Conservation (phyloP, 345 rosid genomes). For the Raphanus raphanistrum region DNA sequence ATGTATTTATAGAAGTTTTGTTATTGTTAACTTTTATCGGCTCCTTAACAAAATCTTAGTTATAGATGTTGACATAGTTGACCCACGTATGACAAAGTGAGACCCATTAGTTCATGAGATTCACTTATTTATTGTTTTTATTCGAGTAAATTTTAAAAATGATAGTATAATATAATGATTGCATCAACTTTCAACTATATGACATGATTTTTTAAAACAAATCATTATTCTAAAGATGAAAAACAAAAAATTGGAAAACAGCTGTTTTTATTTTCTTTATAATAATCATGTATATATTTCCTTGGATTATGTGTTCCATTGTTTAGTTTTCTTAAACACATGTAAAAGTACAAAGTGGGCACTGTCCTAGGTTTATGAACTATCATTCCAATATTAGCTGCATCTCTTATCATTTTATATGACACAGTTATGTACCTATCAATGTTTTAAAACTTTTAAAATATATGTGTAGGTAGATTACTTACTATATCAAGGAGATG, state of each 20-base stretch:
- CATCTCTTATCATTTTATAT: neutral
- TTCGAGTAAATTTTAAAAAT: neutral
- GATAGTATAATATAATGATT: constrained; percentile 32
- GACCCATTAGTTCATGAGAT: constrained; percentile 20
- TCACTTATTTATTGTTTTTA: constrained; percentile 25
- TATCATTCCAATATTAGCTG: constrained; percentile 27
- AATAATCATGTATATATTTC: constrained; percentile 2
- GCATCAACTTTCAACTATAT: constrained; percentile 36
- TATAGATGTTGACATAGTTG: constrained; percentile 22
- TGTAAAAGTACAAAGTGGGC: constrained; percentile 32
- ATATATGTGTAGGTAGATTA: constrained; percentile 55
- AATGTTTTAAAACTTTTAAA: neutral
- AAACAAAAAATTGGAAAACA: constrained; percentile 33
- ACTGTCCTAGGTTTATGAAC: constrained; percentile 38
- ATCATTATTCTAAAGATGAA: constrained; percentile 21
- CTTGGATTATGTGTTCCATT: constrained; percentile 23
- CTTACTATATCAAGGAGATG: constrained; percentile 67
- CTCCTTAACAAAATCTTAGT: neutral
- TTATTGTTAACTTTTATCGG: too few relatives aligned
- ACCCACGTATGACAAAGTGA: constrained; percentile 8
- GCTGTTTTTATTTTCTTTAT: constrained; percentile 23
- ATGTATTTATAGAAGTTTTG: too few relatives aligned
- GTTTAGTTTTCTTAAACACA: constrained; percentile 28
- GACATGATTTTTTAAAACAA: constrained; percentile 7
- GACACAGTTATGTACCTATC: constrained; percentile 2